Percentiles rank a stretch among this genome's conserved stretches.
Conservation (phyloP, 2,329 filamentous ascomycete species). For the Lasiodiplodia hormozganensis region DNA sequence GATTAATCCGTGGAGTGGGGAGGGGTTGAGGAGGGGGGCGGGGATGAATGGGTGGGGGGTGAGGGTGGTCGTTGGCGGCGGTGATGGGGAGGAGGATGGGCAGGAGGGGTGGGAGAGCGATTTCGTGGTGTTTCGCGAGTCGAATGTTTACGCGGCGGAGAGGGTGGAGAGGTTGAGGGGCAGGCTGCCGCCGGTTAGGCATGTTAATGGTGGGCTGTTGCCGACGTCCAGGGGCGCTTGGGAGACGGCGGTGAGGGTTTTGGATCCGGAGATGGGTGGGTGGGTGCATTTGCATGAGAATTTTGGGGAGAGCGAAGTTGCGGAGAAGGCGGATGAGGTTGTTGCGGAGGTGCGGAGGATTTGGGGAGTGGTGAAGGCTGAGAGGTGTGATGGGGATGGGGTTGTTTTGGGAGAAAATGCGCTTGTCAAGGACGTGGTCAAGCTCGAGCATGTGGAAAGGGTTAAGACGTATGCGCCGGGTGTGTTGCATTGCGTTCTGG, state of each 20-base stretch:
- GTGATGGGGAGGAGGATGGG: slow-evolving; percentile 15
- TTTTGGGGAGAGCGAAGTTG: slow-evolving; percentile 49
- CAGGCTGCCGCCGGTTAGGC: slow-evolving; percentile 52
- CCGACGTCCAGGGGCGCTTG: slow-evolving; percentile 60
- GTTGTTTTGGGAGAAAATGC: not conserved
- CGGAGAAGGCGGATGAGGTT: slow-evolving; percentile 42
- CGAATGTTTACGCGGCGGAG: slow-evolving; percentile 46
- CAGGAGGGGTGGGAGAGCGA: slow-evolving; percentile 17
- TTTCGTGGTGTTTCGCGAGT: slow-evolving; percentile 51
- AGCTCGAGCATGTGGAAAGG: slow-evolving; percentile 57
- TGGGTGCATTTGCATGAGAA: slow-evolving; percentile 70
- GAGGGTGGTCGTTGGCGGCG: not conserved
- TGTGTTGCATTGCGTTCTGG: slow-evolving; percentile 67
- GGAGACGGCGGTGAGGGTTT: slow-evolving; percentile 54
- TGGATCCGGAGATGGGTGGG: slow-evolving; percentile 56
- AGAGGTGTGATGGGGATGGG: slow-evolving; percentile 37
- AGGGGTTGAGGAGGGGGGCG: slow-evolving; percentile 52
- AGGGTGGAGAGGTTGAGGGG: slow-evolving; percentile 36
- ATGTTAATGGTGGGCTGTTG: slow-evolving; percentile 66
- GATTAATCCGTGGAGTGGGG: slow-evolving; percentile 56
- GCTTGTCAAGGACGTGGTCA: slow-evolving; percentile 31
- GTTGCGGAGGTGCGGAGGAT: slow-evolving; percentile 47
- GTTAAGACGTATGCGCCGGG: slow-evolving; percentile 69
- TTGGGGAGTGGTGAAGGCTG: slow-evolving; percentile 51
- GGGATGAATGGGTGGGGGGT: slow-evolving; percentile 49